Evolutionary conservation across 2,329 filamentous ascomycete genomes (phyloP), one percentile per base, ranked within the genome.

Genomic region (Epichloe sylvatica): DNA sequence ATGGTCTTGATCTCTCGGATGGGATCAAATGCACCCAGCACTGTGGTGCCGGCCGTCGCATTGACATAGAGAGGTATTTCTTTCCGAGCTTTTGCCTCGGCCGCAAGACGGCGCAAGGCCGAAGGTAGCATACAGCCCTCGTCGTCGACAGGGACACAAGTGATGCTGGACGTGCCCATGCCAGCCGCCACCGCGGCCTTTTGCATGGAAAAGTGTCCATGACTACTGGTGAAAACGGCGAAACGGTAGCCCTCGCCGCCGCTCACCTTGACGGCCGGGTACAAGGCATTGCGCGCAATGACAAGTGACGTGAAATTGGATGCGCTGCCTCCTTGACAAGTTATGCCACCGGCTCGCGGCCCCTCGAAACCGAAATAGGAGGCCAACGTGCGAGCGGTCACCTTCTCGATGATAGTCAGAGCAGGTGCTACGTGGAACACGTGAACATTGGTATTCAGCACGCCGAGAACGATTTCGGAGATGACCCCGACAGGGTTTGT

Each of bases 381-480:
- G 1, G 90, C 91, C 19, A 97, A 73, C 1, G 77, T 74, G 37
- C 75, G 76, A 15, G 84, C 78, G 0, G 87, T 92, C 47, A 79
- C 76, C 64, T 94, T 95, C 66, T 97, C 92, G 53, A 96, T 80
- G 11, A 94, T 66, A 0, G 87, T 86, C 45, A 96, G 71, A 9
- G 85, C 89, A 0, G 91, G 91, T 0, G 90, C 94, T 50, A 94
- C 89, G 67, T 91, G 84, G 70, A 89, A 96, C 52, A 96, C 87
- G 64, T 97, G 91, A 69, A 81, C 78, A 63, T 97, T 97, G 33
- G 91, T 95, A 69, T 97, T 97, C 40, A 97, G 70, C 0, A 86
- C 78, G 0, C 86, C 82, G 21, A 97, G 77, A 9, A 96, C 72
- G 50, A 97, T 71, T 60, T 97, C 91, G 2, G 87, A 83, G 15